Base-by-base conservation (phyloP, 208 protist species). In the Angomonas desouzai region DNA sequence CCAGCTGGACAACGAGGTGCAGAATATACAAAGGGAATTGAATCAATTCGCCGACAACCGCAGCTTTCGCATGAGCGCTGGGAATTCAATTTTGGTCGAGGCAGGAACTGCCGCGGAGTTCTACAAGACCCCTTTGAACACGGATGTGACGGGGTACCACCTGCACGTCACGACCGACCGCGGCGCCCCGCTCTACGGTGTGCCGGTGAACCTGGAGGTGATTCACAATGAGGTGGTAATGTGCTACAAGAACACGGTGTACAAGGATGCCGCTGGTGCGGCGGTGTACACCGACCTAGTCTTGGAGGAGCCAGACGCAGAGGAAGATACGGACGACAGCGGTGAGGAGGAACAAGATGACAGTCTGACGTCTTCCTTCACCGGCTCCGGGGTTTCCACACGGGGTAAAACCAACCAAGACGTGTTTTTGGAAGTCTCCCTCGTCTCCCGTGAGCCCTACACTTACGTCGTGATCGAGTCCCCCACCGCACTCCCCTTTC, bases 391-490 rank as follows among this genome's bases (percentile, higher is more conserved):
- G 18, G 6, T 27, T 51, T 4, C 20, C 18, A 13, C 10, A 23
- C 6, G 18, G 9, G 9, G 9, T 4, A 51, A 23, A 23, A 47
- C 33, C 16, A 51, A 77, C 2, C 58, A 73, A 0, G 83, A 89
- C 59, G 71, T 76, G 22, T 83, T 85, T 40, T 55, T 91, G 25
- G 87, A 96, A 25, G 79, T 87, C 22, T 85, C 83, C 1, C 64
- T 96, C 16, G 72, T 81, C 11, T 69, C 75, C 20, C 64, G 76
- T 3, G 83, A 74, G 20, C 66, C 87, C 43, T 92, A 92, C 76
- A 96, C 90, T 1, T 96, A 87, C 67, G 70, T 96, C 0, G 79
- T 85, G 13, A 30, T 96, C 25, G 83, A 93, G 64, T 72, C 78
- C 38, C 74, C 78, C n/a, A 56, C 23, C 48, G 70, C 78, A 10